Evolutionary conservation across 139 green algal species (phyloP), one percentile per base, ranked within the genome.

Genomic region (Astrephomene gubernaculifera): DNA sequence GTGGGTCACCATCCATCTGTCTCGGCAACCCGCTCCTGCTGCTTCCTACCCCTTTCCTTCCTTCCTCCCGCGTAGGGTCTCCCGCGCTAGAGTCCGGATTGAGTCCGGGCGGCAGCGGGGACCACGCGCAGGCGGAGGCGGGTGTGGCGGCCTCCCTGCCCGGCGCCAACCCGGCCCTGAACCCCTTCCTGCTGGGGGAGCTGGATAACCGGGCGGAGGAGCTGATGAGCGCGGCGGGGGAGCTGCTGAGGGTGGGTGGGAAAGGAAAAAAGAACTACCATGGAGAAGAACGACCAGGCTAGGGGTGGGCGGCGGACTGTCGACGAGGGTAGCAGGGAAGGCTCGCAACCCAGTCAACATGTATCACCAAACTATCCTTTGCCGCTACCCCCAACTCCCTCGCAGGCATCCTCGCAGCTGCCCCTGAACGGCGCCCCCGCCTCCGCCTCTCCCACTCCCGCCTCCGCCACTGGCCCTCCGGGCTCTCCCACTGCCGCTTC

Each of bases 151-250:
- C n/a, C 49, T 57, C 49, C 49, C 49, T 17, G 49, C 49, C 17
- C 14, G 14, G 57, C 22, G 27, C 43, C 29, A 84, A 63, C 63
- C 78, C 78, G 61, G 74, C 74, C 31, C 43, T 84, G n/a, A 84
- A 63, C 63, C 78, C 78, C 78, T 84, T 84, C 31, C 43, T 84
- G n/a, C 78, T 61, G 7, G 78, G 78, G 0, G 78, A 84, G 78
- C 78, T 84, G 78, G 78, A 84, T 31, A 65, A 31, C 17, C 78
- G 78, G n/a, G 78, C 63, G 31, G 78, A 84, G 41, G 78, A 84
- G 7, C 63, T 84, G 4, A 74, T 84, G 21, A 52, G 43, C 63
- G 78, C 78, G 0, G 78, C 78, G 0, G 43, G 52, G n/a, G 78
- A 12, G 31, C 63, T 84, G 61, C 63, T 84, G 31, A n/a, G n/a